Evolutionary conservation across 768 basidiomycete species (phyloP).

Genomic region (Russula abietina): DNA sequence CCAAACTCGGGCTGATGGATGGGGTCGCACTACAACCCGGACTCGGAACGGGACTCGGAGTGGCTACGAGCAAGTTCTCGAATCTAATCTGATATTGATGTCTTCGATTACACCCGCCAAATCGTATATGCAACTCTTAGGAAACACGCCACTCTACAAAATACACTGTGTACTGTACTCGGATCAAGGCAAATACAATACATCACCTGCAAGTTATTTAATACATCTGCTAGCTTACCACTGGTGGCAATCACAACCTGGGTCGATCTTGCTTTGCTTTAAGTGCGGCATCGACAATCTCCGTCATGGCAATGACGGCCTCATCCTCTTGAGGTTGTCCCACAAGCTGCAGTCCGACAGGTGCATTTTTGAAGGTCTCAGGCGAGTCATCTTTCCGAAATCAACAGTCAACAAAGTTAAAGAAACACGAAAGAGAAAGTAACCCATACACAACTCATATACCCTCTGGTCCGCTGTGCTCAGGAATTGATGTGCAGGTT

Average conservation of each 20-base stretch:
- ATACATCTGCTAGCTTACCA: not conserved
- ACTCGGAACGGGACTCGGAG: no score
- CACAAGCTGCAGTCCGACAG: constrained; percentile 44
- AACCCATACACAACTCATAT: constrained; percentile 43
- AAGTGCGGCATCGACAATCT: constrained; percentile 38
- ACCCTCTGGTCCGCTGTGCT: constrained; percentile 40
- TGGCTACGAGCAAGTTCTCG: no score
- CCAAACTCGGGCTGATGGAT: no score
- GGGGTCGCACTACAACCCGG: no score
- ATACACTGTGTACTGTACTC: not conserved
- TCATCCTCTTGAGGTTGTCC: constrained; percentile 48
- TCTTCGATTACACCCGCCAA: no score
- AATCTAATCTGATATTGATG: not conserved
- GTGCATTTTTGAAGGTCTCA: constrained; percentile 40
- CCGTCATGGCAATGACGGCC: constrained; percentile 45
- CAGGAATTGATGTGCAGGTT: constrained; percentile 36
- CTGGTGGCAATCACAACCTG: constrained; percentile 7
- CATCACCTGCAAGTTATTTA: not conserved
- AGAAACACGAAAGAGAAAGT: not conserved
- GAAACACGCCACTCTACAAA: no score
- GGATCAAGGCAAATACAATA: not conserved
- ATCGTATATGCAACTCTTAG: no score
- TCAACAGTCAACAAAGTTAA: not conserved
- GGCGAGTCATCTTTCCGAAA: constrained; percentile 19
- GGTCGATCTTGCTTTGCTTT: constrained; percentile 22